Base-by-base conservation (phyloP, 164 flowering plant genomes). In the Amborella trichopoda region DNA sequence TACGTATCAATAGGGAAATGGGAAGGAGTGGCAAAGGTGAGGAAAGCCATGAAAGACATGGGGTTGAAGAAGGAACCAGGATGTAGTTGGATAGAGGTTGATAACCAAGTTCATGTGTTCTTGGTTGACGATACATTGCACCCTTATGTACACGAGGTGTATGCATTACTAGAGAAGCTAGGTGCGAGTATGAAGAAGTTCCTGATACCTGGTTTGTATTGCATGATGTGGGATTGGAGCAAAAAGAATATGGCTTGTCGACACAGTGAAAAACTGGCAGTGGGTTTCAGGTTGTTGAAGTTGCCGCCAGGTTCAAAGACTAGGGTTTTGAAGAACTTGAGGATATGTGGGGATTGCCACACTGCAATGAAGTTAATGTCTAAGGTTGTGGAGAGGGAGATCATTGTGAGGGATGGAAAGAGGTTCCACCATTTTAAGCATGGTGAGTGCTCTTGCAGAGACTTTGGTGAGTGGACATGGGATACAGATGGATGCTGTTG, bases 61-160 rank as follows among this genome's bases (percentile, higher is more conserved):
- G 90, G 89, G 23, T 74, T 86, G 48, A 83, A 79, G 69, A 83
- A 83, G 51, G 87, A 83, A 52, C 94, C 96, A 22, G 96, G 75
- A n/a, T 83, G 96, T 60, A 87, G 96, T 53, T 83, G 94, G 94
- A 66, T 86, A 21, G 82, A 83, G 44, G 81, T 83, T 40, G 87
- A 69, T 12, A 75, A 54, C 61, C 65, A 62, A 55, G 83, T 86
- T 6, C 83, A 83, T 53, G 83, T 78, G 11, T 86, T 86, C 65
- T 55, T 83, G 68, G 94, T 75, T n/a, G 78, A 64, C 60, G 96
- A 86, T 46, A 54, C 74, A 1, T 22, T 12, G 45, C 96, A 83
- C 53, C 40, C 40, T 5, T 83, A 86, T 53, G 68, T 70, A 26
- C 63, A 68, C 16, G 58, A 50, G 46, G 73, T 83, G 4, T 83